Evolutionary conservation across 768 basidiomycete genomes (phyloP).

Genomic region (Lentinula detonsa): DNA sequence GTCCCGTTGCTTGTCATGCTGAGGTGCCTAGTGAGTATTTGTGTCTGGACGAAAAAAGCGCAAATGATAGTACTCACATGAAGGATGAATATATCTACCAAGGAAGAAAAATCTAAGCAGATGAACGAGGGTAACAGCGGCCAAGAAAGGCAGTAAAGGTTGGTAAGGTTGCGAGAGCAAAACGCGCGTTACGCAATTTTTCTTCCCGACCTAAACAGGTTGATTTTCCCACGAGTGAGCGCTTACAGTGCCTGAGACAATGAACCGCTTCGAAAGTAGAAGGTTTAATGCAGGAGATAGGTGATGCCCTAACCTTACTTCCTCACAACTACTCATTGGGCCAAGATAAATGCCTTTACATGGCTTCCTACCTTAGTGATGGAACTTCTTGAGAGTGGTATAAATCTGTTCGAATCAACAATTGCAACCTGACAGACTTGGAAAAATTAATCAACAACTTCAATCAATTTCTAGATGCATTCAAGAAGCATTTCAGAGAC

Average conservation of each 20-base stretch:
- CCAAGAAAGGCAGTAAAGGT: constrained; percentile 1
- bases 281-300: no score
- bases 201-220: not conserved
- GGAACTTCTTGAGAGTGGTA: no score
- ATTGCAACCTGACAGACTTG: no score
- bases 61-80: not conserved
- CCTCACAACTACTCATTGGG: no score
- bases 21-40: not conserved
- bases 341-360: no score
- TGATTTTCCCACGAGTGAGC: not conserved
- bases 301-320: no score
- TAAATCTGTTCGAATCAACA: no score
- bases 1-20: constrained; percentile 12
- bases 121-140: not conserved
- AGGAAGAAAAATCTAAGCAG: not conserved
- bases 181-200: not conserved
- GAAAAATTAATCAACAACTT: no score
- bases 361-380: no score
- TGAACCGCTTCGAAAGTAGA: no score
- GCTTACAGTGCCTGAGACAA: not conserved
- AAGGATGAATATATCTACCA: not conserved
- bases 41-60: not conserved
- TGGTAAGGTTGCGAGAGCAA: not conserved
- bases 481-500: no score
- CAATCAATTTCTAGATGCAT: no score